Percentiles rank a stretch among this genome's conserved stretches.
Conservation (phyloP, 371 early-diverging fungal genomes). For the Lichtheimia hyalospora region DNA sequence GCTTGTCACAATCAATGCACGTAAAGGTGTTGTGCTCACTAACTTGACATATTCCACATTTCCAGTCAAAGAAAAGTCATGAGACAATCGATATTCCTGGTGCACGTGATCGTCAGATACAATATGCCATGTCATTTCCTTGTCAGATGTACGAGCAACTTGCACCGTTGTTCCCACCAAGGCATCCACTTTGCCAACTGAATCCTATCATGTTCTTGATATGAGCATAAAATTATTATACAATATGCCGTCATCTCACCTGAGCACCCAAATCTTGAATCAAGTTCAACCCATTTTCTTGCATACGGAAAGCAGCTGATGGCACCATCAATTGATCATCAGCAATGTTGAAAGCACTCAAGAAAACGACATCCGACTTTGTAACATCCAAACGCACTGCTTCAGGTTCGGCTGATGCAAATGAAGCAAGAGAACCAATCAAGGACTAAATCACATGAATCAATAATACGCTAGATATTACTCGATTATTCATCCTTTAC, state of each 20-base stretch:
- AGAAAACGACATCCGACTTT: background rate
- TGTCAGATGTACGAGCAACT: slow-evolving; percentile 4
- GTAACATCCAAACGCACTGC: slow-evolving; percentile 1
- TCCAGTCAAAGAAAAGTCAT: slow-evolving; percentile 45
- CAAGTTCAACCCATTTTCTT: slow-evolving; percentile 13
- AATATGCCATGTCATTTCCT: slow-evolving; percentile 10
- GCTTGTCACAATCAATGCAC: slow-evolving; percentile 46
- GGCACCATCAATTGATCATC: slow-evolving; percentile 7
- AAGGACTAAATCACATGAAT: slow-evolving; percentile 11
- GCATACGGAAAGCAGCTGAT: slow-evolving; percentile 21
- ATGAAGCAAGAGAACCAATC: slow-evolving; percentile 10
- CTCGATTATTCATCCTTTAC: background rate
- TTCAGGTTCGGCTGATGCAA: slow-evolving; percentile 7
- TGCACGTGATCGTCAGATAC: background rate
- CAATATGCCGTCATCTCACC: slow-evolving; percentile 11
- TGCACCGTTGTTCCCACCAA: slow-evolving; percentile 8
- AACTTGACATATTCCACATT: slow-evolving; percentile 31
- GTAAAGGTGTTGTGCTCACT: slow-evolving; percentile 19
- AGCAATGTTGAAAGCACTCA: slow-evolving; percentile 5
- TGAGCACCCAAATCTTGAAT: slow-evolving; percentile 24
- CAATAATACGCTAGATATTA: slow-evolving; percentile 1
- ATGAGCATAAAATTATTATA: background rate
- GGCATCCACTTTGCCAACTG: slow-evolving; percentile 23
- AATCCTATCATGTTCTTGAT: slow-evolving; percentile 1
- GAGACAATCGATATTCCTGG: slow-evolving; percentile 1